Base-by-base conservation (phyloP, 2,329 filamentous ascomycete species). In the Onygena corvina region DNA sequence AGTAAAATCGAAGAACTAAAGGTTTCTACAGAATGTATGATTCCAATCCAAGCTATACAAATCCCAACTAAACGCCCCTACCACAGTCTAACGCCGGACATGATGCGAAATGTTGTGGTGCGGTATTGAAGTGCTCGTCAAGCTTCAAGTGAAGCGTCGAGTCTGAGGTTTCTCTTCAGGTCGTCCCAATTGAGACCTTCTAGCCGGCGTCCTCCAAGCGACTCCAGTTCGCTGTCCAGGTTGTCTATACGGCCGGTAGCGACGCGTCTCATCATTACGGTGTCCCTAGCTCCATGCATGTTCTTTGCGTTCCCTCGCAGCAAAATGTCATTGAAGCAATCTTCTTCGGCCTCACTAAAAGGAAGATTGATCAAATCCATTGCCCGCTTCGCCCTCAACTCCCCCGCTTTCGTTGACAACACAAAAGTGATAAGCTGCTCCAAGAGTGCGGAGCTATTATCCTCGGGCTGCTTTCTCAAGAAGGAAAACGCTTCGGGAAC, bases 401-500 rank as follows among this genome's bases (percentile, higher is more conserved):
- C 61, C 14, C 67, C 64, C 1, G 64, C 56, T 56, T 59, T 58
- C 5, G 66, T 63, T 16, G 60, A 62, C 51, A 84, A 69, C 1
- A 83, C 78, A 1, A 73, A 72, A 6, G 72, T 64, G 3, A 90
- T 69, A 5, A 92, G 66, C 52, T 78, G 74, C 54, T 81, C 77
- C 54, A 93, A 81, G 12, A 89, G 76, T 48, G 72, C 68, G 52
- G 75, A 76, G 20, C 81, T 83, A 11, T 77, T 73, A 45, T 73
- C 64, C 8, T 80, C 75, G 8, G 82, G 75, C 53, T 83, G 76
- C 1, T 74, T 75, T 31, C 84, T 79, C 4, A 80, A 76, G 64
- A 86, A 92, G 53, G 79, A 79, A 50, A 90, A 80, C 2, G 84
- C 82, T 59, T 88, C 84, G 0, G 79, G 76, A 3, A 89, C 72